phyloP scores from a whole-genome alignment of 495 filamentous ascomycete genomes.

The Zalerion maritima region DNA sequence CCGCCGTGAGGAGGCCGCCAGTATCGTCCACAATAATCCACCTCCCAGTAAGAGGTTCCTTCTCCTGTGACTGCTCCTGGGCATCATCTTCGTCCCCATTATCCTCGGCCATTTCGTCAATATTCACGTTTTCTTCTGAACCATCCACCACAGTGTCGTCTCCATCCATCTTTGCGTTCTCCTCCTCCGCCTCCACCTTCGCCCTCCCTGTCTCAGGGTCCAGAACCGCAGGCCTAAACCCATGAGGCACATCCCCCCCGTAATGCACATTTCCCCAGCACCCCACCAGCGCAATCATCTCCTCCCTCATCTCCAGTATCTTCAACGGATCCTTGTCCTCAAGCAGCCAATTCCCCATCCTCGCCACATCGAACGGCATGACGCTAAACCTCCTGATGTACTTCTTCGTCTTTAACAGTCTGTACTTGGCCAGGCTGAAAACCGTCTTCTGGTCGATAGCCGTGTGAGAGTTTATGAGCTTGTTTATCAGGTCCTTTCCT shows the following conservation, averaged over 20 bases:
- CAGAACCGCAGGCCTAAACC: no score
- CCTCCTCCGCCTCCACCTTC: no score
- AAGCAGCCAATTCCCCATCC: conserved; percentile 57
- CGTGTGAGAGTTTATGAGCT: conserved; percentile 69
- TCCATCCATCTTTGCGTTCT: conserved; percentile 13
- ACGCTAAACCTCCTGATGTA: conserved; percentile 78
- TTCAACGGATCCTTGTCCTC: conserved; percentile 60
- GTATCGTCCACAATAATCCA: conserved; percentile 90
- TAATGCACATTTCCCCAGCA: conserved; percentile 40
- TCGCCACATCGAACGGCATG: conserved; percentile 63
- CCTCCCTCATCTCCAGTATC: conserved; percentile 81
- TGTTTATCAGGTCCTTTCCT: conserved; percentile 77
- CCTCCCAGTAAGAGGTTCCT: conserved; percentile 54
- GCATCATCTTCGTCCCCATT: conserved; percentile 15
- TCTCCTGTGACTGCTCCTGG: conserved; percentile 15
- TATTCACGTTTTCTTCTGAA: no score
- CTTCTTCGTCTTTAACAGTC: conserved; percentile 82
- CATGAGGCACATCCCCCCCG: conserved; percentile 24
- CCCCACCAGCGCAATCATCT: conserved; percentile 54
- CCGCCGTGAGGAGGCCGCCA: conserved; percentile 69
- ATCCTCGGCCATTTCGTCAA: conserved; percentile 13
- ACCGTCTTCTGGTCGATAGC: conserved; percentile 86
- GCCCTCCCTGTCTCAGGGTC: no score
- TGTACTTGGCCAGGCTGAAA: conserved; percentile 90
- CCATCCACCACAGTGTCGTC: no score